A percentile compares a stretch with the other conserved stretches of the same genome.
Evolutionary conservation across 176 grass and related monocot species (phyloP).

Genomic region (Triticum monococcum): DNA sequence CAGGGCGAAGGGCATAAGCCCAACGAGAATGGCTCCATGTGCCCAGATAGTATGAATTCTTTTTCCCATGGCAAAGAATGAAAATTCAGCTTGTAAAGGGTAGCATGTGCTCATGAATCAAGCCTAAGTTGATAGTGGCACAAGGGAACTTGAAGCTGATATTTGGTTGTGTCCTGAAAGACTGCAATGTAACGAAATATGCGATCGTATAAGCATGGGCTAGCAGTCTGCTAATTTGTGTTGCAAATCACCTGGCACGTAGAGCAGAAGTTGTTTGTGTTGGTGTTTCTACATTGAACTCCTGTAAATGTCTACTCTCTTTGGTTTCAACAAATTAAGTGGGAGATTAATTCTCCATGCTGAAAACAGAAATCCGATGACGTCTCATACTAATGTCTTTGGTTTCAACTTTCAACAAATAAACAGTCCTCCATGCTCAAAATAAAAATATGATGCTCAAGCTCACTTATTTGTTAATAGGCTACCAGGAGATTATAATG

Average conservation of each 20-base stretch:
- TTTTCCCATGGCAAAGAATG: background rate
- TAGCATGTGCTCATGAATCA: background rate
- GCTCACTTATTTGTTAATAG: background rate
- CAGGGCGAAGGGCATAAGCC: background rate
- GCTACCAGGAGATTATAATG: background rate
- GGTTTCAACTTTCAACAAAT: conserved; percentile 8
- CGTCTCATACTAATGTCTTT: background rate
- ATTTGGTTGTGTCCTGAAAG: background rate
- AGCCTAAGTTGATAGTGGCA: conserved; percentile 1
- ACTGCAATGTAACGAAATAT: background rate
- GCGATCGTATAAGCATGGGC: background rate
- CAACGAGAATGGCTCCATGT: background rate
- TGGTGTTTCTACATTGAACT: conserved; percentile 6
- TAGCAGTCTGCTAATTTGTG: background rate
- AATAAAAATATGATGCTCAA: background rate
- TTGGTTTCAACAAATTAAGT: background rate
- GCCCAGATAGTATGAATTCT: background rate
- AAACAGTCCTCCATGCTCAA: background rate
- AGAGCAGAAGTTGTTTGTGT: background rate
- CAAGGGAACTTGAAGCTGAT: conserved; percentile 6
- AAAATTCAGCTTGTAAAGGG: background rate
- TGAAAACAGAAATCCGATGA: background rate
- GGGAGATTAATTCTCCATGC: background rate
- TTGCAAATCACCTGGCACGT: background rate
- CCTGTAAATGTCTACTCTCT: background rate